Percentiles rank a stretch among this genome's conserved stretches.
These are phyloP conservation scores for Hevea brasiliensis DNA, from an alignment of 345 rosid species.

Conservation along the genomic window DNA sequence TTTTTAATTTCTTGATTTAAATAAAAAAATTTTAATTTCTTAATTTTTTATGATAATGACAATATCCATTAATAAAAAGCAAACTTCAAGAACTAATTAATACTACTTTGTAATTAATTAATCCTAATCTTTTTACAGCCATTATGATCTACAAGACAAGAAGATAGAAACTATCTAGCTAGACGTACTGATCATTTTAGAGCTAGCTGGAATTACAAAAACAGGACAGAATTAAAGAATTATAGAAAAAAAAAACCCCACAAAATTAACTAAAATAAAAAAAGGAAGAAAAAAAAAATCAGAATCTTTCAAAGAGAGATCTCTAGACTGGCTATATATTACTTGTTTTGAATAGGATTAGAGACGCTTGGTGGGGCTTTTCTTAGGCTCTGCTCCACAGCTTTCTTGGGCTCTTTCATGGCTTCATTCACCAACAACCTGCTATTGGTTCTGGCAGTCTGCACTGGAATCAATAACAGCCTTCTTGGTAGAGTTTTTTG, in stretches of 20 bases:
- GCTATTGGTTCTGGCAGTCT: slow-evolving; percentile 23
- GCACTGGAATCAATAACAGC: slow-evolving; percentile 13
- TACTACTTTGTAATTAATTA: too few species aligned
- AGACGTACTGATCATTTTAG: not conserved
- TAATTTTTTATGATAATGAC: too few species aligned
- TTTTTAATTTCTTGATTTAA: too few species aligned
- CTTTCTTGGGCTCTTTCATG: slow-evolving; percentile 43
- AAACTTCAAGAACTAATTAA: too few species aligned
- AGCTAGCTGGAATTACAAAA: not conserved
- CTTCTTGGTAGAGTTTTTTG: slow-evolving; percentile 15
- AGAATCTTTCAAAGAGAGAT: not conserved
- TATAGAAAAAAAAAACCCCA: too few species aligned
- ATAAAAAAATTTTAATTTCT: too few species aligned
- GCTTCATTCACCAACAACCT: slow-evolving; percentile 10
- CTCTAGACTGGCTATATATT: not conserved
- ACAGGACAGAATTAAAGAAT: not conserved
- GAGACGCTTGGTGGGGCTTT: slow-evolving; percentile 50
- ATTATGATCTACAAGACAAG: not conserved
- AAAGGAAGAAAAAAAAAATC: not conserved
- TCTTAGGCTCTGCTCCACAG: slow-evolving; percentile 54
- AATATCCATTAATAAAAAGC: too few species aligned
- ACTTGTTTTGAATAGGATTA: slow-evolving; percentile 59
- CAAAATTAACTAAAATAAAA: too few species aligned
- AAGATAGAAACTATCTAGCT: too few species aligned
- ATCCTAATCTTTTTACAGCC: not conserved